Percentiles rank a stretch among this genome's conserved stretches.
phyloP scores from a whole-genome alignment of 2,329 filamentous ascomycete genomes.

The Tolypocladium nubicola region DNA sequence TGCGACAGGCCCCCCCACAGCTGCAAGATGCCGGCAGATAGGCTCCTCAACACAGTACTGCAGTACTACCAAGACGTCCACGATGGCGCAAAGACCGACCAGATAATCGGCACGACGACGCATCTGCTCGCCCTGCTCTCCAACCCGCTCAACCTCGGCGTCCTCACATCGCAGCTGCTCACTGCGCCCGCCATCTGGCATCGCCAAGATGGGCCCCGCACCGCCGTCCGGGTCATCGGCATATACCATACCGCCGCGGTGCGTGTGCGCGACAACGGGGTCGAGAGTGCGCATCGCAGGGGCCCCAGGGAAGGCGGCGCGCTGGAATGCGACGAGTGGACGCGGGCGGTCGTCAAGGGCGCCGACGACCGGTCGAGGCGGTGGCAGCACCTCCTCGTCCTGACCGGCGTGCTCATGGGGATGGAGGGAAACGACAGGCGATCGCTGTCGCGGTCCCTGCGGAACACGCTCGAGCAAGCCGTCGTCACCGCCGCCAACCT shows the following conservation, averaged over 20 bases:
- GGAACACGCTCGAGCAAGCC: slow-evolving; percentile 59
- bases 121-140: slow-evolving; percentile 58
- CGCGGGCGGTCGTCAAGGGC: slow-evolving; percentile 44
- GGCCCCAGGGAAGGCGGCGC: slow-evolving; percentile 28
- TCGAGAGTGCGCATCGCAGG: slow-evolving; percentile 22
- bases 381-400: slow-evolving; percentile 77
- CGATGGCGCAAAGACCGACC: slow-evolving; percentile 38
- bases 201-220: slow-evolving; percentile 46
- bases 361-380: slow-evolving; percentile 49
- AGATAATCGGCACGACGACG: slow-evolving; percentile 55
- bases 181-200: slow-evolving; percentile 63
- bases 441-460: slow-evolving; percentile 52
- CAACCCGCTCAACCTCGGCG: slow-evolving; percentile 64
- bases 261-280: slow-evolving; percentile 39
- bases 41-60: slow-evolving; percentile 55
- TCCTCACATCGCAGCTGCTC: slow-evolving; percentile 63
- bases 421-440: slow-evolving; percentile 55
- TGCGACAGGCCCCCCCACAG: neutral
- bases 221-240: slow-evolving; percentile 55
- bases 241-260: slow-evolving; percentile 59
- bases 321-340: slow-evolving; percentile 41
- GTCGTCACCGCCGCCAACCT: slow-evolving; percentile 67
- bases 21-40: slow-evolving; percentile 51
- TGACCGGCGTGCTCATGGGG: slow-evolving; percentile 69
- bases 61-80: slow-evolving; percentile 45